Evolutionary conservation across 2,329 filamentous ascomycete species (phyloP).

Genomic region (Mycogone perniciosa): DNA sequence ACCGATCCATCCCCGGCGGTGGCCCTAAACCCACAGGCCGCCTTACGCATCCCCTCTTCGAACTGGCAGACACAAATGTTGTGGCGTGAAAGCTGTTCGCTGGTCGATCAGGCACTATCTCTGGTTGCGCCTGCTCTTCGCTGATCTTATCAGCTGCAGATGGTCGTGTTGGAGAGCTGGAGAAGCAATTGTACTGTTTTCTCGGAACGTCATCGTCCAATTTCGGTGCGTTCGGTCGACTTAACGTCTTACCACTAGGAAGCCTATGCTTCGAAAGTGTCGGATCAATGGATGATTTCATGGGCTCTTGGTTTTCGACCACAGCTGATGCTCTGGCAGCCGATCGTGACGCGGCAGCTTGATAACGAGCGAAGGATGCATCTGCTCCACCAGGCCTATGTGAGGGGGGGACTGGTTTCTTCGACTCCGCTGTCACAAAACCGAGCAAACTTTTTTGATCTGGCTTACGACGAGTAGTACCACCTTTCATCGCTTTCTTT

Average conservation of each 20-base stretch:
- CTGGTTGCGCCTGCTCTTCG: conserved; percentile 19
- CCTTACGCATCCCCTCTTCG: conserved; percentile 32
- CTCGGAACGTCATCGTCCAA: conserved; percentile 23
- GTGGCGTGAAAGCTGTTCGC: conserved; percentile 46
- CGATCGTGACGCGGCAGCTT: conserved; percentile 20
- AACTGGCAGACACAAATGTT: conserved; percentile 37
- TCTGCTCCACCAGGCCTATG: conserved; percentile 14
- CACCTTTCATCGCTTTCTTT: conserved; percentile 10
- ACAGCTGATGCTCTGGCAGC: conserved; percentile 12
- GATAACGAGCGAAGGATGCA: conserved; percentile 20
- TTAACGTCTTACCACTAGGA: conserved; percentile 28
- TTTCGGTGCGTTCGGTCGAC: conserved; percentile 26
- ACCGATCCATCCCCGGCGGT: conserved; percentile 42
- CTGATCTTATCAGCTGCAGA: conserved; percentile 17
- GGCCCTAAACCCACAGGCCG: conserved; percentile 40
- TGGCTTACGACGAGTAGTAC: conserved; percentile 27
- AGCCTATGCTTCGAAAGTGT: conserved; percentile 36
- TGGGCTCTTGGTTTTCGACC: conserved; percentile 4
- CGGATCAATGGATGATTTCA: conserved; percentile 23
- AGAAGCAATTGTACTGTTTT: conserved; percentile 51
- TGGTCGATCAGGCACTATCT: conserved; percentile 25
- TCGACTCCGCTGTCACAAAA: conserved; percentile 29
- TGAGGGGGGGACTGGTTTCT: conserved; percentile 10
- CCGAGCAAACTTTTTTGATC: conserved; percentile 39
- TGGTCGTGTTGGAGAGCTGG: conserved; percentile 46